A percentile compares a stretch with the other conserved stretches of the same genome.
phyloP scores from a whole-genome alignment of 176 grass and related monocot genomes.

The Stipa capillata region DNA sequence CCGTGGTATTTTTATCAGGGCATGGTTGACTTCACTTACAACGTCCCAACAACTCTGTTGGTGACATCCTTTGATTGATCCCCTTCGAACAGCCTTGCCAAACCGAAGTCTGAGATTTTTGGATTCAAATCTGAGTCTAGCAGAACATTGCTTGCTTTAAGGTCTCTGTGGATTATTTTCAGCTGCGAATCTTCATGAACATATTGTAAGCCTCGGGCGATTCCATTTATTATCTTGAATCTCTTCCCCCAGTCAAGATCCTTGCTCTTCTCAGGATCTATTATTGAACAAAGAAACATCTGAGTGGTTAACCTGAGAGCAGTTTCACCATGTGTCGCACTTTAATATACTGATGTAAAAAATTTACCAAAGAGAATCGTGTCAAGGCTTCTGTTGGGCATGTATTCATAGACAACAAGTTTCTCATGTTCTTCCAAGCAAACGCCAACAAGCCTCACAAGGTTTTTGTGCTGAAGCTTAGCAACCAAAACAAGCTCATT shows the following conservation, averaged over 20 bases:
- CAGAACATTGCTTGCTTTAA: background rate
- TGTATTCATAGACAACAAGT: background rate
- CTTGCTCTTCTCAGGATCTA: background rate
- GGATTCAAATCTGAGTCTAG: background rate
- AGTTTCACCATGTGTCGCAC: background rate
- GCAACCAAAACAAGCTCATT: conserved; percentile 12
- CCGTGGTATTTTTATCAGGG: background rate
- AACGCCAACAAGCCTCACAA: conserved; percentile 29
- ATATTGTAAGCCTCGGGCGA: background rate
- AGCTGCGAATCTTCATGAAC: background rate
- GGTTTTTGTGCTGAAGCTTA: conserved; percentile 45
- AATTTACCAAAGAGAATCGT: background rate
- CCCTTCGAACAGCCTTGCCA: background rate
- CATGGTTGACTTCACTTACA: background rate
- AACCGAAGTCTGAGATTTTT: background rate
- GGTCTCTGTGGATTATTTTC: background rate
- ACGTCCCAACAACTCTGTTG: background rate
- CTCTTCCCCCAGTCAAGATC: background rate
- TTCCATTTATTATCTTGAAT: background rate
- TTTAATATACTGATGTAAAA: background rate
- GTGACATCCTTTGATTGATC: background rate
- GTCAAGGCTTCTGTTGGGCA: background rate
- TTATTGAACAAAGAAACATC: background rate
- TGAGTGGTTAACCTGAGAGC: background rate
- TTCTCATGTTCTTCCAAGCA: background rate